Evolutionary conservation across 2,329 filamentous ascomycete genomes (phyloP).

Genomic region (Trichoderma sp.): DNA sequence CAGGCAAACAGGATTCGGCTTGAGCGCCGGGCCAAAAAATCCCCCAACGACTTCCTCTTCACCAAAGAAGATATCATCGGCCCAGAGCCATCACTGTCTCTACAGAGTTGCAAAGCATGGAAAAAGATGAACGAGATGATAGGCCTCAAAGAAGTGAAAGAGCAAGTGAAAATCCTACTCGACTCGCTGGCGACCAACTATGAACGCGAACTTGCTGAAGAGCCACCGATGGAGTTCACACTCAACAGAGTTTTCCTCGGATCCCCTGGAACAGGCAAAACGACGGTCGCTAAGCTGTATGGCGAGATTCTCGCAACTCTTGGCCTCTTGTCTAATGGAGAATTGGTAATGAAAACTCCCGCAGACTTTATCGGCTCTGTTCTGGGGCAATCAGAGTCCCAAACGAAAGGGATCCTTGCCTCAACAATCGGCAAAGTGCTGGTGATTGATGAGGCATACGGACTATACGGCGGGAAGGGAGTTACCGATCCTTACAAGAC

Average conservation of each 20-base stretch:
- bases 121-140: slow-evolving; percentile 54
- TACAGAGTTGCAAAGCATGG: slow-evolving; percentile 57
- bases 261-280: slow-evolving; percentile 73
- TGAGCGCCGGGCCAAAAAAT: slow-evolving; percentile 41
- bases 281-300: slow-evolving; percentile 71
- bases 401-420: slow-evolving; percentile 69
- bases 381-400: slow-evolving; percentile 66
- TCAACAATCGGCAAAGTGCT: slow-evolving; percentile 69
- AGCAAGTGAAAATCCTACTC: slow-evolving; percentile 57
- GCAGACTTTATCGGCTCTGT: slow-evolving; percentile 66
- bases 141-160: slow-evolving; percentile 62
- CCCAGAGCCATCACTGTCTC: slow-evolving; percentile 56
- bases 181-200: slow-evolving; percentile 65
- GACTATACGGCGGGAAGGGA: slow-evolving; percentile 47
- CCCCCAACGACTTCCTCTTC: slow-evolving; percentile 57
- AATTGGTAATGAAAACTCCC: slow-evolving; percentile 71
- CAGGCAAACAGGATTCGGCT: slow-evolving; percentile 56
- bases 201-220: slow-evolving; percentile 60
- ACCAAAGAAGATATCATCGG: slow-evolving; percentile 70
- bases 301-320: slow-evolving; percentile 66
- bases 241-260: slow-evolving; percentile 71
- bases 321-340: slow-evolving; percentile 64
- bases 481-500: slow-evolving; percentile 49
- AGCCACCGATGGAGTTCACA: slow-evolving; percentile 56
- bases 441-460: slow-evolving; percentile 78